phyloP scores from a whole-genome alignment of 2,329 filamentous ascomycete species.

The Alternaria alternata region DNA sequence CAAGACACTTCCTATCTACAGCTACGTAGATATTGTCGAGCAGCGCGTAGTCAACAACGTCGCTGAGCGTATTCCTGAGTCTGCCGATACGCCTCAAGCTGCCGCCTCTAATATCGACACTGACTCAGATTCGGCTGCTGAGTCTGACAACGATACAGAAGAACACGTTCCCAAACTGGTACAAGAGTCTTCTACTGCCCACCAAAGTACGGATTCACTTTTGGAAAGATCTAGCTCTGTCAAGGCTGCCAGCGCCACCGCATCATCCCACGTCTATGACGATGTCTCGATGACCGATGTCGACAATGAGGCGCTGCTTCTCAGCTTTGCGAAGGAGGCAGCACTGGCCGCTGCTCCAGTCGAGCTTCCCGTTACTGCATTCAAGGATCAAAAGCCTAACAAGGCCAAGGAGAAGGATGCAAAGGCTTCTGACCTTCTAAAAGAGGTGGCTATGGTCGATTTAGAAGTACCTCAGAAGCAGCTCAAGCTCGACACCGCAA shows the following conservation, averaged over 20 bases:
- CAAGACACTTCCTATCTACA: not conserved
- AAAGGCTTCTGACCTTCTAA: not conserved
- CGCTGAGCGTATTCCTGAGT: no score
- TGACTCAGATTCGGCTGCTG: not conserved
- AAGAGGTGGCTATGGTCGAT: not conserved
- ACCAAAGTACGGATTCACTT: not conserved
- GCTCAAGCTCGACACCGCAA: no score
- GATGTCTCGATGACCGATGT: not conserved
- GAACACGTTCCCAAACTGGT: not conserved
- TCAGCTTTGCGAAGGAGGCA: not conserved
- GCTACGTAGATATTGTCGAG: not conserved
- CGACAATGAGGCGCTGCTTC: not conserved
- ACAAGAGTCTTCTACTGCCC: not conserved
- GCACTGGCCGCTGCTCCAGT: not conserved
- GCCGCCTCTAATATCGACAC: not conserved
- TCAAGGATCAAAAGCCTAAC: not conserved
- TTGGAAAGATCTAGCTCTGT: not conserved
- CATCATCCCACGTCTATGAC: not conserved
- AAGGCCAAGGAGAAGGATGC: not conserved
- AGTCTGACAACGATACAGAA: not conserved
- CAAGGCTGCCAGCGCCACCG: not conserved
- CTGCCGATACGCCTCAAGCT: not conserved
- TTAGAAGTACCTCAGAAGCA: not conserved
- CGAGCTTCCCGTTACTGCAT: not conserved
- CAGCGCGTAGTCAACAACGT: no score